Base-by-base conservation (phyloP, 108 stramenopile genomes). In the Epipyxis sp. region DNA sequence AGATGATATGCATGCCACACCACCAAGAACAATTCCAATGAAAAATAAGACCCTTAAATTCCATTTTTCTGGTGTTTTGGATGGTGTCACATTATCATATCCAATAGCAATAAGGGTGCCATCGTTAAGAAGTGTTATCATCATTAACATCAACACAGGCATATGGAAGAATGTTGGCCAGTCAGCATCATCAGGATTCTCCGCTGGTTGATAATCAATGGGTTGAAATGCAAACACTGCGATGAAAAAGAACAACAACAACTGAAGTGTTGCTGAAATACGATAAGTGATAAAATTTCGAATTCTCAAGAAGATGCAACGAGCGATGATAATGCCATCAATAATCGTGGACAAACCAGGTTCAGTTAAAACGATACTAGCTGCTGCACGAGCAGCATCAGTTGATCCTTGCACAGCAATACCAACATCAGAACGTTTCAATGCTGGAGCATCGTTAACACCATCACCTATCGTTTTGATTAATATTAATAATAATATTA, bases 101-200 rank as follows among this genome's bases (percentile, higher is more conserved):
- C 91, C 91, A 39, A 94, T 92, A 35, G 91, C 89, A 69, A 94
- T 91, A 89, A 86, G 79, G 1, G 82, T 83, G 30, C 92, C 87
- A 77, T 95, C 93, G 86, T 95, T 95, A 32, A 94, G 77, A 27
- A 93, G 76, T 1, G 94, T 92, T 77, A 95, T 93, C 42, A 93
- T 76, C 43, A 87, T 62, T 30, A 95, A 78, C 32, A 90, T 84
- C 62, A 92, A 82, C 27, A 95, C 90, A 43, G 90, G 85, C 78
- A 91, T 88, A 82, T 74, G 27, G 29, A 71, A 81, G 78, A 82
- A 78, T 0, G 16, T 25, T 32, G 81, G 81, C 62, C 62, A 78
- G 34, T 32, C 1, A 30, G 77, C 32, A 65, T 46, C 42, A 62
- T 76, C 74, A 6, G 20, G 6, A 0, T 50, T 30, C 0, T 50